A percentile compares a stretch with the other conserved stretches of the same genome.
Evolutionary conservation across 106 monocot genomes (phyloP).

Genomic region (Acorus gramineus): DNA sequence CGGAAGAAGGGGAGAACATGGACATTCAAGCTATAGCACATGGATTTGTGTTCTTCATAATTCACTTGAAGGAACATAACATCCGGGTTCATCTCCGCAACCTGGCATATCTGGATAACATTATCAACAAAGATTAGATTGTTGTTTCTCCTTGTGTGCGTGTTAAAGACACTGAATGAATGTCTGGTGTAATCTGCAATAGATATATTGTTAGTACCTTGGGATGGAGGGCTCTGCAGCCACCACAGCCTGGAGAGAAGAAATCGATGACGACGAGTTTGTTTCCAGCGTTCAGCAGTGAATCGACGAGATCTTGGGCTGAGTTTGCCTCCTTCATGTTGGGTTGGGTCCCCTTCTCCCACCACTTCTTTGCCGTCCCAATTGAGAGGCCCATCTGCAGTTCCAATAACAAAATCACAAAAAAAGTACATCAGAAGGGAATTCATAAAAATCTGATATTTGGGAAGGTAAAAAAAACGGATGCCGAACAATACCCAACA

Average conservation of each 20-base stretch:
- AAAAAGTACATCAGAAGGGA: not conserved
- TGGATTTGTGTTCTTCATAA: conserved; percentile 84
- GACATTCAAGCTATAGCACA: conserved; percentile 84
- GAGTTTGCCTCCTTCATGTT: conserved; percentile 91
- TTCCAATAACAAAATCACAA: not conserved
- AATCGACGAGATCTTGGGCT: conserved; percentile 68
- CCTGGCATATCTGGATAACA: conserved; percentile 61
- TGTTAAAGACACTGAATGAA: not conserved
- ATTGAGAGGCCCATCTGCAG: conserved; percentile 47
- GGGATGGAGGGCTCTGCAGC: conserved; percentile 79
- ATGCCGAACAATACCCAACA: too few species aligned
- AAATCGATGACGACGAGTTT: conserved; percentile 79
- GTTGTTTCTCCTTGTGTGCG: too few species aligned
- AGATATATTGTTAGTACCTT: conserved; percentile 30
- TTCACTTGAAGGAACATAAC: conserved; percentile 77
- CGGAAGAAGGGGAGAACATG: conserved; percentile 97
- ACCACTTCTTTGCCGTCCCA: conserved; percentile 65
- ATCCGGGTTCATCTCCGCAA: conserved; percentile 78
- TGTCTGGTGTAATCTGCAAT: too few species aligned
- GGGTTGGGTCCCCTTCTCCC: conserved; percentile 70
- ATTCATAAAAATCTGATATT: not conserved
- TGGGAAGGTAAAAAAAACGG: too few species aligned
- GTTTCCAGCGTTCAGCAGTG: conserved; percentile 46
- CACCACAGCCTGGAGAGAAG: conserved; percentile 90
- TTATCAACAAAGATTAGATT: not conserved